Evolutionary conservation across 2,329 filamentous ascomycete genomes (phyloP), one percentile per base, ranked within the genome.

Genomic region (Botrytis fragariae): DNA sequence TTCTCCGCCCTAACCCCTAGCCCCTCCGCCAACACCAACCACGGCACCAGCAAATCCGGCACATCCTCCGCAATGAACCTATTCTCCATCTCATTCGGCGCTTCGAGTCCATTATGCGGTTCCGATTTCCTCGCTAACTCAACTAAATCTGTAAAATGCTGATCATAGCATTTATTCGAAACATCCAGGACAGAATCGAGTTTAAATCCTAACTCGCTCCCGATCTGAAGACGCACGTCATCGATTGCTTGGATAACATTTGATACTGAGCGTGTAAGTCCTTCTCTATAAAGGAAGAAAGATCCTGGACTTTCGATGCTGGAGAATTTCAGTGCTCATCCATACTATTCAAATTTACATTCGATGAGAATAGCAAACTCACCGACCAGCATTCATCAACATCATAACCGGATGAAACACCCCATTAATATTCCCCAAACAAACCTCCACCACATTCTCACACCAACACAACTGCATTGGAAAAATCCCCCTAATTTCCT

Each of bases 341-440:
- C 12, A 16, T 29, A 3, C 48, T 14, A 29, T 16, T n/a, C 48
- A 16, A 16, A 54, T n/a, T 12, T 5, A 14, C 2, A 6, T 51
- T 12, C 16, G 14, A 29, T 16, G 2, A 5, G 48, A n/a, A 54
- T 9, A 1, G 32, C 20, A 61, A 14, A 62, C 60, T 62, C 25
- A 62, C 10, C 74, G 71, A 6, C 74, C 73, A 35, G 74, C 74
- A 71, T 74, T 76, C 74, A 76, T 74, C 9, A 76, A 25, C 64
- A 74, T 76, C 74, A 76, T 76, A 20, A 76, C 59, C 16, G 74
- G 74, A 64, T 76, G 74, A 44, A 76, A 76, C n/a, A 74, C 74
- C 12, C 74, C 74, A n/a, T 76, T 76, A 39, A 76, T 73, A 37
- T 76, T 76, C 8, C 69, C 72, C 25, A 76, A 64, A 35, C 54